Base-by-base conservation (phyloP, 768 basidiomycete species). In the Boletellus sp. region DNA sequence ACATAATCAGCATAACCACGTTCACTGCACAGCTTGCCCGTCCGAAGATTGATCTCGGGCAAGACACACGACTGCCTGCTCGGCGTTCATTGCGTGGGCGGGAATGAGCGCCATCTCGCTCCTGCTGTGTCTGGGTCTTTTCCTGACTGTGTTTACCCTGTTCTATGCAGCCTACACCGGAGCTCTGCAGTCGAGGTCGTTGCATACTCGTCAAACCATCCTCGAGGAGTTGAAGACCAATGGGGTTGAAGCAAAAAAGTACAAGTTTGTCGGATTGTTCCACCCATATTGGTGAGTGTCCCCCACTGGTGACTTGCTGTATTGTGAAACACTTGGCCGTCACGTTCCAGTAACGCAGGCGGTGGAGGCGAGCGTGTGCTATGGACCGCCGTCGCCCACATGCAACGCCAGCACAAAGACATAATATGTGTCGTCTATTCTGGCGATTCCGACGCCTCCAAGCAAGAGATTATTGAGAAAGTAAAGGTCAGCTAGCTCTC, bases 331-430 rank as follows among this genome's bases (percentile, higher is more conserved):
- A 24, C 50, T 42, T 37, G 49, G 45, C 35, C 71, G 69, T 61
- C 64, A 67, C 65, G 55, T 43, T 42, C 34, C 40, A 66, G 95
- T 63, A 96, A 98, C 76, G 94, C 94, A 33, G 94, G 95, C 0
- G 95, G 95, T 11, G 96, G 95, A 23, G 95, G 96, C 1, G 95
- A 98, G 68, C 82, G 94, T 1, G 96, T 99, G 1, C 71, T 99
- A 0, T 97, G 94, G 94, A 85, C 89, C 0, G 94, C 93, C 1
- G 78, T 97, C 28, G 78, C 84, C 0, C 78, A 82, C 52, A 72
- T 90, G 45, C 94, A 96, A 60, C 76, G 79, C 19, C 74, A 77
- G 16, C 78, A 87, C 50, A 78, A 77, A 4, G 72, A 87, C 49
- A 65, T 86, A 9, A 63, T 95, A 32, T 85, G 75, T 47, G 78